Evolutionary conservation across 257 asterid species (phyloP).

Genomic region (Gardenia jasminoides): DNA sequence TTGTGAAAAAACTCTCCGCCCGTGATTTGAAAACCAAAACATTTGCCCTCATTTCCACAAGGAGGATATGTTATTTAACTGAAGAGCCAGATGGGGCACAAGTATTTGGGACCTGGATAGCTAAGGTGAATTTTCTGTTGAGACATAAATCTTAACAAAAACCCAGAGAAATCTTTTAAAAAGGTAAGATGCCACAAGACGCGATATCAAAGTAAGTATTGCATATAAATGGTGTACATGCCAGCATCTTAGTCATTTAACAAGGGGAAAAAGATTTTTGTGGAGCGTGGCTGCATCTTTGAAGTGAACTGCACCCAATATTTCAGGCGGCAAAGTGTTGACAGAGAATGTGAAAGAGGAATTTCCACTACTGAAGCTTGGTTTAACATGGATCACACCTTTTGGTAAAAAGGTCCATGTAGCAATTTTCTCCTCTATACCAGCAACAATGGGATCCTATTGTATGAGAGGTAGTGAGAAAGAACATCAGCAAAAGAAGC

Average conservation of each 20-base stretch:
- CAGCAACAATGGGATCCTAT: constrained; percentile 88
- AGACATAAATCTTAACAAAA: not conserved
- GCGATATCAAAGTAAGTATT: not conserved
- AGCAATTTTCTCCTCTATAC: constrained; percentile 95
- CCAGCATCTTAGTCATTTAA: not conserved
- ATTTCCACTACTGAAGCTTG: not conserved
- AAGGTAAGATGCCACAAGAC: no score
- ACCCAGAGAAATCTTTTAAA: not conserved
- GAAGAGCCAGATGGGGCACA: not conserved
- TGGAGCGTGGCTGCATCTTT: not conserved
- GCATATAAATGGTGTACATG: not conserved
- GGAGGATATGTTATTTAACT: not conserved
- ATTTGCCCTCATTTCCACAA: not conserved
- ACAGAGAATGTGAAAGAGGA: not conserved
- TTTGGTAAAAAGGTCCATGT: constrained; percentile 94
- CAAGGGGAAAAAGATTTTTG: not conserved
- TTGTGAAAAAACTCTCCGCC: not conserved
- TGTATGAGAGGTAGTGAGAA: constrained; percentile 20
- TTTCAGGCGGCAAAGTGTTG: not conserved
- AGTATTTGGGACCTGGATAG: not conserved
- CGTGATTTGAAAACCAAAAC: not conserved
- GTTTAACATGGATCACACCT: constrained; percentile 37
- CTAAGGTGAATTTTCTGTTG: not conserved
- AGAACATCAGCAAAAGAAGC: not conserved
- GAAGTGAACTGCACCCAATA: not conserved